A percentile compares a stretch with the other conserved stretches of the same genome.
phyloP scores from a whole-genome alignment of 805 yeast genomes.

The Barnettozyma siamensis region DNA sequence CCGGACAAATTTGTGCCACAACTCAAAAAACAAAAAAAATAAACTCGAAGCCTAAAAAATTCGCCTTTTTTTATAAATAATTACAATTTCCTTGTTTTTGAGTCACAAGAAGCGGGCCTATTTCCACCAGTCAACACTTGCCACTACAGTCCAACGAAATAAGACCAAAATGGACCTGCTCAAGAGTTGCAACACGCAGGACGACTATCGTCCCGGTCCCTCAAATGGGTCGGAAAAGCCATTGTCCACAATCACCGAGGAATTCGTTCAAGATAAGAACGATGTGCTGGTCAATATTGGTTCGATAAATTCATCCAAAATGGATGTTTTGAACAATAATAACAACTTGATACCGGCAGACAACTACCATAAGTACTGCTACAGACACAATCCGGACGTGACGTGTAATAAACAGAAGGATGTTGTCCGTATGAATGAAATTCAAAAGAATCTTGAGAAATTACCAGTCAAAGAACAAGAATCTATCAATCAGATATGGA shows the following conservation, averaged over 20 bases:
- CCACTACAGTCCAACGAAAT: too few species aligned
- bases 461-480: constrained; percentile 69
- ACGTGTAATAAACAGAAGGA: constrained; percentile 67
- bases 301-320: constrained; percentile 3
- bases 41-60: not conserved
- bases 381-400: constrained; percentile 88
- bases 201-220: not conserved
- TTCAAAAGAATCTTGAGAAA: constrained; percentile 51
- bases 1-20: constrained; percentile 2
- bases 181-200: not conserved
- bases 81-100: not conserved
- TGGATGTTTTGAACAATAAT: constrained; percentile 5
- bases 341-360: constrained; percentile 29
- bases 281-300: constrained; percentile 1
- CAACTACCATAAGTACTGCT: constrained; percentile 69
- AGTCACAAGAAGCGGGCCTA: too few species aligned
- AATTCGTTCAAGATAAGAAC: not conserved
- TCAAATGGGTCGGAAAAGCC: not conserved
- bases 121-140: too few species aligned
- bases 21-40: not conserved
- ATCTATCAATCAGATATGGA: constrained; percentile 79
- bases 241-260: not conserved
- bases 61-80: not conserved
- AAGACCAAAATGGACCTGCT: constrained; percentile 5
- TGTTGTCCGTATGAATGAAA: constrained; percentile 52